Conservation (phyloP, 2,329 filamentous ascomycete species). For the Scedosporium boydii region DNA sequence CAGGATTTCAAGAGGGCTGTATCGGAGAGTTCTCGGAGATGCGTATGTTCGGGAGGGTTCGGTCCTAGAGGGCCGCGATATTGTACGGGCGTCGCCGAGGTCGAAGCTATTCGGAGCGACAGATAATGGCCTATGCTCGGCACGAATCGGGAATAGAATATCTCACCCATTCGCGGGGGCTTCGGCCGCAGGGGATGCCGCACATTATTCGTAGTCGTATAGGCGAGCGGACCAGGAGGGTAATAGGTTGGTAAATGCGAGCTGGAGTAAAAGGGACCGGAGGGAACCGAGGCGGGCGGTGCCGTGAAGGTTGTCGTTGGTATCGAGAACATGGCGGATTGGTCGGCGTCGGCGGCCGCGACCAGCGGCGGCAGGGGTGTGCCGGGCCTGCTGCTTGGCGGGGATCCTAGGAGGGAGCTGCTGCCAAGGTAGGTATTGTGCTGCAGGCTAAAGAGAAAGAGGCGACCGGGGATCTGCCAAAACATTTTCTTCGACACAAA, state of each 20-base stretch:
- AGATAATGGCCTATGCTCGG: conserved; percentile 76
- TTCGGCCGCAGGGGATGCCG: conserved; percentile 83
- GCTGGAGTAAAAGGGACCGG: conserved; percentile 68
- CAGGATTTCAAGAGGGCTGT: conserved; percentile 63
- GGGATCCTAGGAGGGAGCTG: not conserved
- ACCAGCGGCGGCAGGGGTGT: conserved; percentile 31
- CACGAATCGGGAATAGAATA: conserved; percentile 82
- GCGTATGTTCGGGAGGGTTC: conserved; percentile 17
- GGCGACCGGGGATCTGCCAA: conserved; percentile 81
- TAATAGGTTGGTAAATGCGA: conserved; percentile 88
- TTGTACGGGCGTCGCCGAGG: conserved; percentile 52
- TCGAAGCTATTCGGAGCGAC: conserved; percentile 75
- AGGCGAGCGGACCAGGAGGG: conserved; percentile 73
- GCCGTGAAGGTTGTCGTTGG: conserved; percentile 21
- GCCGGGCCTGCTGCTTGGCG: conserved; percentile 16
- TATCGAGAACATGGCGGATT: conserved; percentile 25
- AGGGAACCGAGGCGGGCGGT: conserved; percentile 27
- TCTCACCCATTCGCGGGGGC: conserved; percentile 79
- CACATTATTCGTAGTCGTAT: conserved; percentile 65
- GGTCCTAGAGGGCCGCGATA: conserved; percentile 51
- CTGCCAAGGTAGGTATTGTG: conserved; percentile 31
- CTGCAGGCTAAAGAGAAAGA: conserved; percentile 80
- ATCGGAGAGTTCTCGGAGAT: conserved; percentile 34
- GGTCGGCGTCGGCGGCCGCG: conserved; percentile 21
- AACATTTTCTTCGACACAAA: conserved; percentile 75